Evolutionary conservation across 129 eudicot species (phyloP), one percentile per base, ranked within the genome.

Genomic region (Flaveria linearis): DNA sequence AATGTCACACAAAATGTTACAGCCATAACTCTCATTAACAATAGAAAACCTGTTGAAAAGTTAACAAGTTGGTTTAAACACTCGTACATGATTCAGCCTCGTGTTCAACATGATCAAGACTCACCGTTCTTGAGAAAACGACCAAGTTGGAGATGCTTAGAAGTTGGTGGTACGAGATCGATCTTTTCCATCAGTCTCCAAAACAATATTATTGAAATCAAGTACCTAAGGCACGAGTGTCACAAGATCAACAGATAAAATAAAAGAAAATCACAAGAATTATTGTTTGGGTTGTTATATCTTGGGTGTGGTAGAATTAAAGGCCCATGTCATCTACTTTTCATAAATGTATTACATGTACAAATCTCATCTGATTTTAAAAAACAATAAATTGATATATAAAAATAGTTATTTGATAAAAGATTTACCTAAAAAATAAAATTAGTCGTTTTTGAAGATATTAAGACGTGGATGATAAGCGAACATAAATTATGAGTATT

Each of bases 61-160:
- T 39, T 28, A 39, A 41, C 66, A 7, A 14, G 1, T 13, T 41
- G 10, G 46, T 17, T 12, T 41, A 20, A 20, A 12, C 9, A 25
- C 5, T n/a, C 43, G 42, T 57, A 42, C 36, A 60, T n/a, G 26
- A 69, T 68, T 60, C 3, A 2, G 46, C 51, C 6, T 69, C 63
- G 46, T 7, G 22, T 47, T 78, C 18, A n/a, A 72, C 20, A 1
- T 15, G 17, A 17, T 45, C 41, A 45, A 58, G 7, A 70, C 82
- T 79, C 73, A 87, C 92, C 92, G 20, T 87, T 85, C 73, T 87
- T 87, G 56, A 87, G 85, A 77, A 87, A 87, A 46, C 89, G 89
- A 16, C 82, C 68, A 39, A 87, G 76, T 62, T 85, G 88, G 9
- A 87, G 74, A 74, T 85, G 74, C 72, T 85, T 77, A 53, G 77